Evolutionary conservation across 2,329 filamentous ascomycete species (phyloP).

Genomic region (Fusarium sp.): DNA sequence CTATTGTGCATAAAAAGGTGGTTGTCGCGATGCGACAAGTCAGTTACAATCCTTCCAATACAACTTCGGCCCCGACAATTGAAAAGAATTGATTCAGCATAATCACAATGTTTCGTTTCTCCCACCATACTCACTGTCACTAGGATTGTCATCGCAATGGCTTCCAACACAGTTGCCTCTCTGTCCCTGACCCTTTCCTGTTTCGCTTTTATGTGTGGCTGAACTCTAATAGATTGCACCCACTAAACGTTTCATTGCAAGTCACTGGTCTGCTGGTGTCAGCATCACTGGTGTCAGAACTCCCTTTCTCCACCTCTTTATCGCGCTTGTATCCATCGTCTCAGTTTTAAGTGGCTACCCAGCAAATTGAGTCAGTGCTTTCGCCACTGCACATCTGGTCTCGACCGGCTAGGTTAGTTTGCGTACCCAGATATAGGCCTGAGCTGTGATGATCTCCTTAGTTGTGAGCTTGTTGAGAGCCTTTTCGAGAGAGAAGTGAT

Average conservation of each 20-base stretch:
- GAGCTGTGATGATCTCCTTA: neutral
- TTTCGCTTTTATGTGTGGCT: neutral
- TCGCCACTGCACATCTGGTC: neutral
- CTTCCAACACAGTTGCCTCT: neutral
- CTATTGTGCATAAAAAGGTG: rapidly evolving
- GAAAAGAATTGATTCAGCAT: neutral
- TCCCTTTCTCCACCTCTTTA: neutral
- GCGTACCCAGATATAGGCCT: neutral
- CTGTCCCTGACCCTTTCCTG: neutral
- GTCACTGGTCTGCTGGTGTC: neutral
- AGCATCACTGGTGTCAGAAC: too few species aligned
- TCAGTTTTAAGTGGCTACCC: neutral
- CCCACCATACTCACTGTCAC: too few species aligned
- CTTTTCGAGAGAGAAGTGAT: neutral
- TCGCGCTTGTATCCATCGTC: neutral
- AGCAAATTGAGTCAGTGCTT: neutral
- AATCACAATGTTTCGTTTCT: neutral
- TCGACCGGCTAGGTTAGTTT: neutral
- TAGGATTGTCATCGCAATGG: rapidly evolving
- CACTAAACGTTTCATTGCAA: neutral
- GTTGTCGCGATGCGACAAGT: neutral
- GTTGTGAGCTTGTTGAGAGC: neutral
- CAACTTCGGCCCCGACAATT: neutral
- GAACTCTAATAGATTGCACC: neutral
- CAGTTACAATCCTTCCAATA: neutral